Conservation (phyloP, 345 rosid genomes). For the Laguncularia racemosa region DNA sequence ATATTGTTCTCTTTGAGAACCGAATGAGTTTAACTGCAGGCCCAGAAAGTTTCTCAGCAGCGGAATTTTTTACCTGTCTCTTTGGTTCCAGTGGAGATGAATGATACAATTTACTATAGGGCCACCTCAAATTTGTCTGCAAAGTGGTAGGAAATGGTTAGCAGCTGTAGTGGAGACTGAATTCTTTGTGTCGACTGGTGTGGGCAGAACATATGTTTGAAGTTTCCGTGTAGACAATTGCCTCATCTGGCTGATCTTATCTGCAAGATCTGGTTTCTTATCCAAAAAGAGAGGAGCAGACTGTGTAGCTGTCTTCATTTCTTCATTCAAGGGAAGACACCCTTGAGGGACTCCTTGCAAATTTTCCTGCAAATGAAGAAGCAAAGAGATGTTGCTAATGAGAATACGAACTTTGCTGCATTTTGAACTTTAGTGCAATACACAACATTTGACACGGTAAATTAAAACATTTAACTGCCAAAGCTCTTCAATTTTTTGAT, state of each 20-base stretch:
- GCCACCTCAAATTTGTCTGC: slow-evolving; percentile 29
- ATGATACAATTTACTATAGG: slow-evolving; percentile 40
- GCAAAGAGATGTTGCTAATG: background rate
- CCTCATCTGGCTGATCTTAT: slow-evolving; percentile 42
- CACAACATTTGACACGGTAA: background rate
- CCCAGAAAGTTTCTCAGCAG: slow-evolving; percentile 35
- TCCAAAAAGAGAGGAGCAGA: slow-evolving; percentile 80
- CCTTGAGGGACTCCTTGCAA: slow-evolving; percentile 22
- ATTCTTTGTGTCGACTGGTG: slow-evolving; percentile 58
- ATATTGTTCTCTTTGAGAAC: slow-evolving; percentile 58
- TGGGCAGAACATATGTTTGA: slow-evolving; percentile 79
- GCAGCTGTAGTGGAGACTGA: slow-evolving; percentile 28
- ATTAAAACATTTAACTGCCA: background rate
- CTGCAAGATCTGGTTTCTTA: slow-evolving; percentile 37
- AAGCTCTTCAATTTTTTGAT: too few species aligned
- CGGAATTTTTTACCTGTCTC: slow-evolving; percentile 20
- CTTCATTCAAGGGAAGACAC: slow-evolving; percentile 33
- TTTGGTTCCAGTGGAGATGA: slow-evolving; percentile 69
- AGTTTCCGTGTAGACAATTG: slow-evolving; percentile 51
- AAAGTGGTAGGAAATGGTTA: slow-evolving; percentile 23
- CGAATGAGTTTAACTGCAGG: slow-evolving; percentile 24
- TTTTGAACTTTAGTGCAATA: background rate
- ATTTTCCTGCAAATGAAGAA: slow-evolving; percentile 47
- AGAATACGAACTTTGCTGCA: background rate
- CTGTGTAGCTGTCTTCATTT: slow-evolving; percentile 36